Evolutionary conservation across 108 stramenopile genomes (phyloP).

Genomic region (Mayamaea pseudoterrestris): DNA sequence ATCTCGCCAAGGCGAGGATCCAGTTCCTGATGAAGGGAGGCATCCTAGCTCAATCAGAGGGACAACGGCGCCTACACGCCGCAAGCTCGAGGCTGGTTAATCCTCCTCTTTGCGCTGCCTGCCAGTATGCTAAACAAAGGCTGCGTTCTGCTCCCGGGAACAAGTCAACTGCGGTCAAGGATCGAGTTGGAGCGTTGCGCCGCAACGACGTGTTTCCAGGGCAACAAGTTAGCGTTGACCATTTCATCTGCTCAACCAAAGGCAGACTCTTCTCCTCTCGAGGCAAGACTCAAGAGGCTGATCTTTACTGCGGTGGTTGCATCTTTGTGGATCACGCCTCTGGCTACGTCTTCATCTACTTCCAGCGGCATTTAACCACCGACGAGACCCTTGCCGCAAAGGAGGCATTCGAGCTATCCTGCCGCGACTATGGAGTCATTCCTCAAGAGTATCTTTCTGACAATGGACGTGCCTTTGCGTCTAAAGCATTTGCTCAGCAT

Average conservation of each 20-base stretch:
- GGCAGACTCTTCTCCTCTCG: slow-evolving; percentile 12
- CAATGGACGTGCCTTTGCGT: slow-evolving; percentile 4
- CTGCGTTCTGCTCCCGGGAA: slow-evolving; percentile 6
- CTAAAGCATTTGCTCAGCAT: slow-evolving; percentile 1
- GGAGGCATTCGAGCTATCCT: neutral
- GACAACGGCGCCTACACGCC: neutral
- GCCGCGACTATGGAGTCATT: slow-evolving; percentile 6
- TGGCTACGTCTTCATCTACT: slow-evolving; percentile 1
- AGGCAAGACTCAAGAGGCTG: slow-evolving; percentile 10
- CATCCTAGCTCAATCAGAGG: slow-evolving; percentile 1
- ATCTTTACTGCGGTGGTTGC: slow-evolving; percentile 4
- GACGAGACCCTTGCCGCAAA: neutral
- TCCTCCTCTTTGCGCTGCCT: slow-evolving; percentile 6
- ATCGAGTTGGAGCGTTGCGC: slow-evolving; percentile 5
- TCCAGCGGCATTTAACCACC: neutral
- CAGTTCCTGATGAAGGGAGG: slow-evolving; percentile 5
- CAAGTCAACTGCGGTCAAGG: neutral
- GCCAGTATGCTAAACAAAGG: slow-evolving; percentile 9
- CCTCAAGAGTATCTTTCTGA: slow-evolving; percentile 3
- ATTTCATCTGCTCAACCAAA: neutral
- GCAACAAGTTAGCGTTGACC: neutral
- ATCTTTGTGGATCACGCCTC: slow-evolving; percentile 13
- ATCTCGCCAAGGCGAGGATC: slow-evolving; percentile 6
- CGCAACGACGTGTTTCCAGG: slow-evolving; percentile 4
- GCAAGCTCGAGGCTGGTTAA: neutral